Base-by-base conservation (phyloP, 495 filamentous ascomycete genomes). In the Penicillium subrubescens region DNA sequence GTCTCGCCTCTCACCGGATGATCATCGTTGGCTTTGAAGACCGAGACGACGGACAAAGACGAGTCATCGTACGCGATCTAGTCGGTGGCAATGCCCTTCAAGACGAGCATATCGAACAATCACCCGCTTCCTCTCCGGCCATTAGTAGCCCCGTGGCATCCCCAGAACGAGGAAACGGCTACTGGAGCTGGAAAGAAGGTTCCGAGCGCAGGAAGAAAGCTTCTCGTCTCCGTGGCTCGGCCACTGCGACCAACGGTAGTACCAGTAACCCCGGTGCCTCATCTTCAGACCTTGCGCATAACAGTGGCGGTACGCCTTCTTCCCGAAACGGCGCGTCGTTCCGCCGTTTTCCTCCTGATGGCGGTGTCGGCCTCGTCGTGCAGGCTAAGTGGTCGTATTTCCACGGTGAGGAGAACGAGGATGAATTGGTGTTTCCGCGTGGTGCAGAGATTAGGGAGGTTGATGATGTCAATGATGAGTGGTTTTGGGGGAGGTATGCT, bases 401-500 rank as follows among this genome's bases (percentile, higher is more conserved):
- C 68, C 92, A 91, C 0, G 78, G 75, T 8, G 83, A 83, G 7
- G 86, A 80, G 7, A 80, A 80, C 14, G 75, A 78, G 35, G 90
- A 96, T 74, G 93, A 97, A 80, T 72, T 97, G 57, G 78, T 86
- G 67, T 97, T 97, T 68, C 93, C 93, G 3, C 89, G 86, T 60
- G 88, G 89, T 6, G 92, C 93, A 0, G 91, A 94, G 75, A 84
- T 97, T 12, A 81, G 82, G 3, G 93, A 97, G 80, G 87, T 87
- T 37, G 87, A 91, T 75, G 88, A 91, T 74, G 86, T 94, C 50
- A 96, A 95, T 75, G 91, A 87, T 43, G 92, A 96, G 74, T 97
- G 92, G 92, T 91, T 81, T 60, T 87, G 87, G 79, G 93, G 93
- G 0, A 85, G 82, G 37, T 97, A 96, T 82, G 89, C 90, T 72